phyloP scores from a whole-genome alignment of 257 asterid species.

The Rubia yunnanensis region DNA sequence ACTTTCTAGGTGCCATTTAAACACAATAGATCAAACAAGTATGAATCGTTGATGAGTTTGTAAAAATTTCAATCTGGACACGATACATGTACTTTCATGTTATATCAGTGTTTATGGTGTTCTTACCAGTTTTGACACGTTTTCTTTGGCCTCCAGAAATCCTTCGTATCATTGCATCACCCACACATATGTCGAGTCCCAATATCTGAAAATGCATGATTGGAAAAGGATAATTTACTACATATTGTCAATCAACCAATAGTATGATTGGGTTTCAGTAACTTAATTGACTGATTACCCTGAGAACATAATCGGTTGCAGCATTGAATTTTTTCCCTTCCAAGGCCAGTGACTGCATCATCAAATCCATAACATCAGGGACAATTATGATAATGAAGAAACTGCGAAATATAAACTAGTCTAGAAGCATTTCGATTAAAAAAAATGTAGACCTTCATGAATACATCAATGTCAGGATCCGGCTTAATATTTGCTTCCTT shows the following conservation, averaged over 20 bases:
- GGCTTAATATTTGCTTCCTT: constrained; percentile 81
- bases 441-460: constrained; percentile 68
- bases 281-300: background rate
- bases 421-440: background rate
- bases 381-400: background rate
- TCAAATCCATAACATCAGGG: background rate
- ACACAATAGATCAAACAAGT: no score
- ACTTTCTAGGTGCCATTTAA: no score
- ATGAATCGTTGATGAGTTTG: no score
- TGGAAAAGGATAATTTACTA: background rate
- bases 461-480: constrained; percentile 72
- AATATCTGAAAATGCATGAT: constrained; percentile 5
- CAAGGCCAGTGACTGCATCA: background rate
- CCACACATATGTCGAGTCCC: constrained; percentile 55
- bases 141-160: constrained; percentile 92
- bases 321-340: background rate
- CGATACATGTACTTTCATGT: no score
- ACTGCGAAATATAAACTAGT: background rate
- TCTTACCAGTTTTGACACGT: constrained; percentile 69
- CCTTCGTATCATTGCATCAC: constrained; percentile 87
- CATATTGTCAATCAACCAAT: background rate
- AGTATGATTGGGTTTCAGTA: background rate
- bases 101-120: background rate
- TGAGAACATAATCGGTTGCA: background rate
- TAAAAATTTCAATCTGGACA: no score